These are phyloP conservation scores for Neurospora terricola DNA, from an alignment of 495 filamentous ascomycete species.

Conservation along the genomic window DNA sequence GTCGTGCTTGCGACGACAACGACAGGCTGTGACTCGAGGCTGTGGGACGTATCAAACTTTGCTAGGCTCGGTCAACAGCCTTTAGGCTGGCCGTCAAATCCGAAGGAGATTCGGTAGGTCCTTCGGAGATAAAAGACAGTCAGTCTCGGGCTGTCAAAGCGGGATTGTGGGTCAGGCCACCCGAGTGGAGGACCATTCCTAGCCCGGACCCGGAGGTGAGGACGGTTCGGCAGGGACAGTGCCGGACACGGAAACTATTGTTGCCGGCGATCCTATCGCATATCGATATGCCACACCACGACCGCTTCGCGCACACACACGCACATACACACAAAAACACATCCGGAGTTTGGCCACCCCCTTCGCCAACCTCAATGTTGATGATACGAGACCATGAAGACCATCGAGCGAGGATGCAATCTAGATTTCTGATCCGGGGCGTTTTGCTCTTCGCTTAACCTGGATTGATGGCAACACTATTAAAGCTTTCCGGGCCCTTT, in stretches of 20 bases:
- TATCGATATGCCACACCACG: background rate
- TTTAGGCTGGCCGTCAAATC: background rate
- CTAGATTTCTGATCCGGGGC: background rate
- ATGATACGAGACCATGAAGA: background rate
- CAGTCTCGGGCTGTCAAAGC: background rate
- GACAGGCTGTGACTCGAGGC: background rate
- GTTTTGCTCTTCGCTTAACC: background rate
- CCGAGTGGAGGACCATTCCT: background rate
- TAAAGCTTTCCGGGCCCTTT: background rate
- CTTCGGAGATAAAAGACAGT: background rate
- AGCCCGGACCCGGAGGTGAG: background rate
- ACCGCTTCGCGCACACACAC: background rate
- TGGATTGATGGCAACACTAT: background rate
- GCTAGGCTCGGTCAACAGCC: background rate
- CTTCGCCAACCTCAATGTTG: background rate
- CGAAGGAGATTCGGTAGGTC: background rate
- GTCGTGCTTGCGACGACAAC: background rate
- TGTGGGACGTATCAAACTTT: background rate
- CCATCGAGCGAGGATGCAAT: background rate
- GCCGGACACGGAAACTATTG: background rate
- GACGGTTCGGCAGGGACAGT: background rate
- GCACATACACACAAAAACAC: background rate
- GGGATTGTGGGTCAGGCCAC: background rate
- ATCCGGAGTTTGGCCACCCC: background rate
- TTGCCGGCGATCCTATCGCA: background rate